Percentiles rank a stretch among this genome's conserved stretches.
Conservation (phyloP, 2,329 filamentous ascomycete genomes). For the Claviceps pazoutovae region DNA sequence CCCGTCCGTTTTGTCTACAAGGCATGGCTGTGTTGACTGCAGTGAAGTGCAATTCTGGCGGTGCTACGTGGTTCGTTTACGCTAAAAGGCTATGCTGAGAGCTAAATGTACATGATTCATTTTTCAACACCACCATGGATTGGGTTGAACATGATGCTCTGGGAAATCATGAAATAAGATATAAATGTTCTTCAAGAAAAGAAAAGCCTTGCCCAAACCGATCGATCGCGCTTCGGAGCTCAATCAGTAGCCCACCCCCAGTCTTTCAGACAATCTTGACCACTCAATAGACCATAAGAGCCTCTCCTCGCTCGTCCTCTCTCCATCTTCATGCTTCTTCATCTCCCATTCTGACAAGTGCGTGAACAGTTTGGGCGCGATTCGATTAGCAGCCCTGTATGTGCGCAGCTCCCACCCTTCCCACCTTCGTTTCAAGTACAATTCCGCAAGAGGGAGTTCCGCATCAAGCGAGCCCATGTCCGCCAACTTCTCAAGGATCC, state of each 20-base stretch:
- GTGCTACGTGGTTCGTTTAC: no score
- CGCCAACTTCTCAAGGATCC: constrained; percentile 11
- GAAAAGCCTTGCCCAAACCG: not conserved
- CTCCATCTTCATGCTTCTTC: constrained; percentile 6
- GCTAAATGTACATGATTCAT: no score
- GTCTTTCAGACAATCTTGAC: constrained; percentile 16
- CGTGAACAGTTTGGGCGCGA: constrained; percentile 13
- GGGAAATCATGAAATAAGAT: no score
- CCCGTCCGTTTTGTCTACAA: no score
- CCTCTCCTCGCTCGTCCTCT: constrained; percentile 9
- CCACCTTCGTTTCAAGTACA: constrained; percentile 12
- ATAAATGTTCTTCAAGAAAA: no score
- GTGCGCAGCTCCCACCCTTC: constrained; percentile 10
- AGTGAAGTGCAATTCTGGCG: no score
- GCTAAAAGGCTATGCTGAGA: no score
- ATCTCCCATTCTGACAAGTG: constrained; percentile 18
- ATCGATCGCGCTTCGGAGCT: not conserved
- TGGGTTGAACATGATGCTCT: no score
- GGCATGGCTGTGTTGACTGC: no score
- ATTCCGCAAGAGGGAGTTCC: constrained; percentile 14
- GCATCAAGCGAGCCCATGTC: constrained; percentile 13
- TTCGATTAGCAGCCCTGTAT: constrained; percentile 14
- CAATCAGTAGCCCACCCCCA: constrained; percentile 10
- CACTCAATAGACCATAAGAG: constrained; percentile 21
- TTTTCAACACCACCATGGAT: no score